These are phyloP conservation scores for Penicillium psychrofluorescens DNA, from an alignment of 495 filamentous ascomycete species.

Conservation along the genomic window DNA sequence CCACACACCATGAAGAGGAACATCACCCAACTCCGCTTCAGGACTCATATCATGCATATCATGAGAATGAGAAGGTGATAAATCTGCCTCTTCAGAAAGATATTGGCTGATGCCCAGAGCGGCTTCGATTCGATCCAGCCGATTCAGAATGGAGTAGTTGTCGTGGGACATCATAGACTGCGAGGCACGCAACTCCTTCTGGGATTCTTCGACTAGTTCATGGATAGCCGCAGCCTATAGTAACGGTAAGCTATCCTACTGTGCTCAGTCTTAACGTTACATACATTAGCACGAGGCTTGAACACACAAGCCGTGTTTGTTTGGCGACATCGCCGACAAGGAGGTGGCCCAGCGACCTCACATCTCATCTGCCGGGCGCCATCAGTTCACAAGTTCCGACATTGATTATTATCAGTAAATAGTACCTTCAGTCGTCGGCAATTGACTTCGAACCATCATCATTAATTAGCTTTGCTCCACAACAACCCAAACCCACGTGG, in stretches of 20 bases:
- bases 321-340: conserved; percentile 30
- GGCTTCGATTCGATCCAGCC: conserved; percentile 28
- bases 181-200: neutral
- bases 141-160: conserved; percentile 25
- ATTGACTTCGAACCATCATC: conserved; percentile 17
- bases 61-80: neutral
- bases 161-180: conserved; percentile 1
- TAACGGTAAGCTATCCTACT: neutral
- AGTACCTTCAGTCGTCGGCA: conserved; percentile 32
- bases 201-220: conserved; percentile 10
- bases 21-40: conserved; percentile 9
- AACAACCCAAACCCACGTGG: no score
- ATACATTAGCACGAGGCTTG: conserved; percentile 35
- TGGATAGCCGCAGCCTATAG: conserved; percentile 25
- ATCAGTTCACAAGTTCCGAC: neutral
- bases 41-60: neutral
- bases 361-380: conserved; percentile 27
- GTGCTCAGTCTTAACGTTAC: neutral
- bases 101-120: conserved; percentile 23
- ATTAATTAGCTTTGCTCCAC: conserved; percentile 7
- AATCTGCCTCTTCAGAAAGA: neutral
- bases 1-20: conserved; percentile 19
- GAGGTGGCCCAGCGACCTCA: conserved; percentile 27
- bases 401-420: neutral
- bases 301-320: conserved; percentile 28